These are phyloP conservation scores for Phytophthora podocarpi DNA, from an alignment of 352 stramenopile genomes.

Conservation along the genomic window DNA sequence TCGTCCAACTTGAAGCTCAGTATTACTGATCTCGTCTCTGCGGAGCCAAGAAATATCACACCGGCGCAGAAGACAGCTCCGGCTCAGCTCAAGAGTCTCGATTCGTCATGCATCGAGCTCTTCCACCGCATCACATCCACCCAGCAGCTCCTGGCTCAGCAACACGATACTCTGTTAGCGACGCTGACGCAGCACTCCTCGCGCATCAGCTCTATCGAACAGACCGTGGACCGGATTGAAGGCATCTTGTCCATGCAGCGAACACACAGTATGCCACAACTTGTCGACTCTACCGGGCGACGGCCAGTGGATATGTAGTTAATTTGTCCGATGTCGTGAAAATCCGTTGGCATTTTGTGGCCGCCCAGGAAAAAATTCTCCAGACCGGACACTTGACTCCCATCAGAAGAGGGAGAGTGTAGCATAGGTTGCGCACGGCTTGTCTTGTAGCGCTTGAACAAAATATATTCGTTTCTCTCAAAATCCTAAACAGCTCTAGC, in stretches of 20 bases:
- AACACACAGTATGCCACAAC: constrained; percentile 22
- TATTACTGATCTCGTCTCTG: constrained; percentile 36
- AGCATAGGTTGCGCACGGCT: constrained; percentile 16
- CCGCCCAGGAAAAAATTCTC: not conserved
- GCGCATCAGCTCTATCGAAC: constrained; percentile 59
- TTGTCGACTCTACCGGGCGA: not conserved
- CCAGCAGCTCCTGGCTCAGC: constrained; percentile 64
- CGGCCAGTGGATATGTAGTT: constrained; percentile 30
- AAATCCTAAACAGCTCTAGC: constrained; percentile 22
- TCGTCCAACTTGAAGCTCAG: constrained; percentile 27
- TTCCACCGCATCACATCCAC: constrained; percentile 68
- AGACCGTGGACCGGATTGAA: constrained; percentile 53
- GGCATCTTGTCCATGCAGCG: constrained; percentile 37
- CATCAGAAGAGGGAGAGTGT: constrained; percentile 27
- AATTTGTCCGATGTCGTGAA: not conserved
- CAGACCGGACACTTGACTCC: constrained; percentile 5
- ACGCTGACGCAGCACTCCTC: constrained; percentile 53
- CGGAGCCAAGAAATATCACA: constrained; percentile 7
- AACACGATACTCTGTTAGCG: constrained; percentile 48
- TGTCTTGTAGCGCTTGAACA: constrained; percentile 21
- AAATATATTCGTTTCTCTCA: constrained; percentile 25
- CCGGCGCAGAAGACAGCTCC: constrained; percentile 12
- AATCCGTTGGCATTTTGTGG: not conserved
- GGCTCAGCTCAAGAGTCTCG: constrained; percentile 21
- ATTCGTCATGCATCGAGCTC: constrained; percentile 54